Conservation (phyloP, 352 stramenopile species). For the Phytophthora nicotianae region DNA sequence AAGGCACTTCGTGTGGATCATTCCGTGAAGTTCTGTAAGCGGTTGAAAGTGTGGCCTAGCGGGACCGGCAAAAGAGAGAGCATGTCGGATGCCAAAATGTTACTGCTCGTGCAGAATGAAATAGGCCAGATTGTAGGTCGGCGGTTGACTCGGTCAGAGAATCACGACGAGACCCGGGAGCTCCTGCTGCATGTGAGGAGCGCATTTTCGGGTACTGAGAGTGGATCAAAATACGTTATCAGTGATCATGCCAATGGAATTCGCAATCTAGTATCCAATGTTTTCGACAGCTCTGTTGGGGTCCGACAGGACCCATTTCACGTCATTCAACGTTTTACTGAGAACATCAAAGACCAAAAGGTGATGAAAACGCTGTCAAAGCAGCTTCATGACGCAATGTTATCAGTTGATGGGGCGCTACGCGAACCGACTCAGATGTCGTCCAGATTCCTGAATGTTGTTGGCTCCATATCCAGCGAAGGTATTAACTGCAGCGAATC, state of each 20-base stretch:
- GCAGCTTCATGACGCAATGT: background rate
- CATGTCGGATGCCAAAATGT: background rate
- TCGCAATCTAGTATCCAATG: background rate
- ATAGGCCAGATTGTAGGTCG: background rate
- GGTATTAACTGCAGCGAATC: background rate
- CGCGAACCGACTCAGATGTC: background rate
- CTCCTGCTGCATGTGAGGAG: background rate
- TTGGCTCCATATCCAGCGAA: background rate
- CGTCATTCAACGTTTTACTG: background rate
- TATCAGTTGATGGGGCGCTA: background rate
- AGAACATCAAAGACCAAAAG: background rate
- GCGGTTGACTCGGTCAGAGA: background rate
- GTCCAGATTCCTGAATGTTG: background rate
- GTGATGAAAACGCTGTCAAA: background rate
- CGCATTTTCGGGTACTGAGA: background rate
- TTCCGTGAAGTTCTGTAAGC: background rate
- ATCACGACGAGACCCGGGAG: background rate
- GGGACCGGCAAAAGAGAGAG: background rate
- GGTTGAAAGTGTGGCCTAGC: background rate
- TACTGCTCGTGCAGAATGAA: background rate
- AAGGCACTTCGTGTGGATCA: no score
- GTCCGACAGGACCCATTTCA: background rate
- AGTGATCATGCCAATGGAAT: background rate
- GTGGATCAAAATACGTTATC: background rate
- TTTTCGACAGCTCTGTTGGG: background rate